Conservation (phyloP, 805 yeast species). For the Tetrapisispora pingtungensis region DNA sequence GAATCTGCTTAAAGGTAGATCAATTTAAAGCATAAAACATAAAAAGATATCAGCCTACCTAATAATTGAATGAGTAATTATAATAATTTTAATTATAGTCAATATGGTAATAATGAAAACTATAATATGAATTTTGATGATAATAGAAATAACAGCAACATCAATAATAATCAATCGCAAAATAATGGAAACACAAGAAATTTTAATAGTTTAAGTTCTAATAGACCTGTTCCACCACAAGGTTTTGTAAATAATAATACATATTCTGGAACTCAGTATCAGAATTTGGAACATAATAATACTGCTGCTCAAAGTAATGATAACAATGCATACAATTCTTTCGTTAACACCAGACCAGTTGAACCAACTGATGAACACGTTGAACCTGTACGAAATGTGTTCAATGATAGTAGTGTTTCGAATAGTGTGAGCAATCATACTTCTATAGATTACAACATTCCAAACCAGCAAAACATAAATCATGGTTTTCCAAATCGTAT, state of each 20-base stretch:
- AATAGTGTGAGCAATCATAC: background rate
- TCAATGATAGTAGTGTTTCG: background rate
- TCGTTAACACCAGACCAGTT: background rate
- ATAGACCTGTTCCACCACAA: slow-evolving; percentile 1
- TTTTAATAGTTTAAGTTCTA: background rate
- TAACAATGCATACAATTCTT: background rate
- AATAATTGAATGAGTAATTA: background rate
- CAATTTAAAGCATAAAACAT: too few relatives aligned
- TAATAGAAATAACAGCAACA: background rate
- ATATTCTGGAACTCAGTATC: too few relatives aligned
- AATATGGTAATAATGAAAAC: background rate
- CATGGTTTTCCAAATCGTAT: background rate
- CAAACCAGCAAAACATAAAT: background rate
- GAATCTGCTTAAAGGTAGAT: too few relatives aligned
- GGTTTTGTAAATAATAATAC: background rate
- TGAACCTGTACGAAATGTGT: background rate
- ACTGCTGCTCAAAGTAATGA: too few relatives aligned
- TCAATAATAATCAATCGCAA: background rate
- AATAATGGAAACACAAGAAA: background rate
- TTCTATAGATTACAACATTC: background rate
- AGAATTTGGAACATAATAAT: too few relatives aligned
- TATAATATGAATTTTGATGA: background rate
- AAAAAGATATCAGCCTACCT: too few relatives aligned
- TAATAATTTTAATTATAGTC: background rate
- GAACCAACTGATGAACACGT: too few relatives aligned